Evolutionary conservation across 257 asterid genomes (phyloP).

Genomic region (Salvia rosmarinus): DNA sequence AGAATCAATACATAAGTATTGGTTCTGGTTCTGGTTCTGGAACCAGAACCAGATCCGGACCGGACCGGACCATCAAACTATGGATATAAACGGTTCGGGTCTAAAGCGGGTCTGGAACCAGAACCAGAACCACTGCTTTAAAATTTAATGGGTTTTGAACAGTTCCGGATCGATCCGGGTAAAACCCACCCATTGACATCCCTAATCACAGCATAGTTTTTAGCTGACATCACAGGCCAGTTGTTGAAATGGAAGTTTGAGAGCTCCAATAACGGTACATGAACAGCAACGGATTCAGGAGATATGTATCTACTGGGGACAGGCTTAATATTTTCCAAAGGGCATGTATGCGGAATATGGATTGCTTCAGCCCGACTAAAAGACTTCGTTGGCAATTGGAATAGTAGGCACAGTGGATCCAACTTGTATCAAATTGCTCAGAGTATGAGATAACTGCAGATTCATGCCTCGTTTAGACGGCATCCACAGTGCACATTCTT

Average conservation of each 20-base stretch:
- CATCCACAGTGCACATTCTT: slow-evolving; percentile 86
- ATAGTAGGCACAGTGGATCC: slow-evolving; percentile 64
- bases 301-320: slow-evolving; percentile 48
- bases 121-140: no score
- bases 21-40: no score
- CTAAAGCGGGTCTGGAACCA: no score
- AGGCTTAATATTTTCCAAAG: slow-evolving; percentile 59
- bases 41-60: no score
- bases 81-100: no score
- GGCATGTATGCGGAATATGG: slow-evolving; percentile 62
- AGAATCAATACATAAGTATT: no score
- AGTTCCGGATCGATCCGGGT: no score
- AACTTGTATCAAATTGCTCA: slow-evolving; percentile 57
- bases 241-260: slow-evolving; percentile 61
- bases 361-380: slow-evolving; percentile 59
- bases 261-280: slow-evolving; percentile 70
- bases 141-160: no score
- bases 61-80: no score
- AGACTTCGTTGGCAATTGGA: slow-evolving; percentile 56
- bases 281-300: slow-evolving; percentile 71
- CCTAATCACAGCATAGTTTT: slow-evolving; percentile 75
- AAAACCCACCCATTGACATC: no score
- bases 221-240: slow-evolving; percentile 64
- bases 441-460: slow-evolving; percentile 65
- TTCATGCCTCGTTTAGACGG: slow-evolving; percentile 62